Evolutionary conservation across 805 yeast species (phyloP).

Genomic region (Schizosaccharomyces cryophilus): DNA sequence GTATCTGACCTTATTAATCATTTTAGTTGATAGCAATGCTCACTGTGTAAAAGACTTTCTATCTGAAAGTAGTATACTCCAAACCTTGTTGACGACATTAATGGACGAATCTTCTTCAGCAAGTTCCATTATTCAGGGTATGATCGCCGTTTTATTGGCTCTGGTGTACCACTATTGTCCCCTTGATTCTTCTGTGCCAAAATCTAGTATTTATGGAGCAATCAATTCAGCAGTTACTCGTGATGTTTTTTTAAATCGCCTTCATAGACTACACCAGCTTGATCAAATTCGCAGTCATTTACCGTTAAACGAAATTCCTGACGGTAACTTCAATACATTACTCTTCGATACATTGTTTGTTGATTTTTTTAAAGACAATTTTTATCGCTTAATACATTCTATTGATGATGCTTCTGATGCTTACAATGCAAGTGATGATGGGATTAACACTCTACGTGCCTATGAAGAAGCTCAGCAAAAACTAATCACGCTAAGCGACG

Average conservation of each 20-base stretch:
- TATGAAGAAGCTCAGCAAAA: slow-evolving; percentile 2
- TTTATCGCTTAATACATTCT: slow-evolving; percentile 40
- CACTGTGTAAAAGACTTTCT: background rate
- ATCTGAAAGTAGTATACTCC: background rate
- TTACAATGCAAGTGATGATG: slow-evolving; percentile 27
- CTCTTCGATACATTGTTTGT: slow-evolving; percentile 46
- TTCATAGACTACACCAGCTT: slow-evolving; percentile 42
- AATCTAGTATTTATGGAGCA: background rate
- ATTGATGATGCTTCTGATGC: slow-evolving; percentile 46
- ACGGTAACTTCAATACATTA: slow-evolving; percentile 33
- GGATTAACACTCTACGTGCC: slow-evolving; percentile 2
- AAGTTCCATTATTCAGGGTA: background rate
- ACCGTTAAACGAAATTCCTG: background rate
- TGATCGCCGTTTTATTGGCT: background rate
- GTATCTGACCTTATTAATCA: background rate
- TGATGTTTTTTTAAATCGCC: slow-evolving; percentile 31
- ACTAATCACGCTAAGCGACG: background rate
- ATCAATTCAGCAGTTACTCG: slow-evolving; percentile 10
- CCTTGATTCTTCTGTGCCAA: background rate
- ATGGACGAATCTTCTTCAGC: background rate
- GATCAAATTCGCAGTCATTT: slow-evolving; percentile 27
- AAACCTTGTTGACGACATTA: background rate
- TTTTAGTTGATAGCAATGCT: background rate
- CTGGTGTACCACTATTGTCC: background rate
- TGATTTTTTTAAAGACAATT: slow-evolving; percentile 42